phyloP scores from a whole-genome alignment of 148 eudicot genomes.

The Pouteria glomerata region DNA sequence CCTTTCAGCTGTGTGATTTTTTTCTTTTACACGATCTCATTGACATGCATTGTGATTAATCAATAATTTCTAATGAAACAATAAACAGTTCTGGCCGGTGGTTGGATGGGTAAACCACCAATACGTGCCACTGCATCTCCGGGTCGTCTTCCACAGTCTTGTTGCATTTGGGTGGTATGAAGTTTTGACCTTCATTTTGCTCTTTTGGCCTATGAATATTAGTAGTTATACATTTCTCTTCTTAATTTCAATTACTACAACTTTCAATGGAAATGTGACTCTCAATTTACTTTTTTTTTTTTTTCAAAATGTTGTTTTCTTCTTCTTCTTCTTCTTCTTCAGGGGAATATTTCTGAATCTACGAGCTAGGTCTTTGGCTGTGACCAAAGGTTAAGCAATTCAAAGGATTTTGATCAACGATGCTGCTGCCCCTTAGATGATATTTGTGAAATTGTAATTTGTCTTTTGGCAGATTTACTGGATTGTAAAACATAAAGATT shows the following conservation, averaged over 20 bases:
- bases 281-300: background rate
- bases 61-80: background rate
- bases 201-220: background rate
- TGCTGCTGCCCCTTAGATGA: background rate
- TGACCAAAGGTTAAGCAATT: constrained; percentile 36
- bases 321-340: constrained; percentile 9
- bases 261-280: background rate
- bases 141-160: constrained; percentile 75
- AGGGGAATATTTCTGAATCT: constrained; percentile 94
- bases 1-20: background rate
- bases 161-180: constrained; percentile 80
- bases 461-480: too few species aligned
- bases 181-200: background rate
- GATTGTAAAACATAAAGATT: too few species aligned
- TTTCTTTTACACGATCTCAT: background rate
- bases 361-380: constrained; percentile 58
- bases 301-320: background rate
- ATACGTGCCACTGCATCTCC: constrained; percentile 83
- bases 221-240: background rate
- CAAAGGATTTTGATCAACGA: background rate
- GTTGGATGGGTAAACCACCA: constrained; percentile 91
- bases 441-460: too few species aligned
- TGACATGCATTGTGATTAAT: background rate
- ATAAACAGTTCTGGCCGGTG: constrained; percentile 84
- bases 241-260: background rate